Percentiles rank a stretch among this genome's conserved stretches.
Evolutionary conservation across 108 stramenopile genomes (phyloP).

Genomic region (Tribonema minus): DNA sequence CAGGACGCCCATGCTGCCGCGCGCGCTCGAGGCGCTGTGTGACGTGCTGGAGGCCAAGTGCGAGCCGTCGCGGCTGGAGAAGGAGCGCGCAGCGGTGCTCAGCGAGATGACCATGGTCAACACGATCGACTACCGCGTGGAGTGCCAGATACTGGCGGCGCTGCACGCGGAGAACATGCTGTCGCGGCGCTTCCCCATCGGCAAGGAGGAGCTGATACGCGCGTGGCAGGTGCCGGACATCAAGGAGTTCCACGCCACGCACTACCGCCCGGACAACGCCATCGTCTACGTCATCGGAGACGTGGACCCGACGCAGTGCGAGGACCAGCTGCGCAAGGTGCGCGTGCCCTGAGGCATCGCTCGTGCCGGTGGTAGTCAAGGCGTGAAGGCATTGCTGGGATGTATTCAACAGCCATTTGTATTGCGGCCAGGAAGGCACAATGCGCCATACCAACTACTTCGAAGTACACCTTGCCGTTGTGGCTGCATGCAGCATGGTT

Average conservation of each 20-base stretch:
- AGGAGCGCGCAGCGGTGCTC: slow-evolving; percentile 89
- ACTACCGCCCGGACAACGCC: slow-evolving; percentile 97
- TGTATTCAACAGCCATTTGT: too few species aligned
- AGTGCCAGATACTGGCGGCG: slow-evolving; percentile 90
- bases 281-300: slow-evolving; percentile 92
- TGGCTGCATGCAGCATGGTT: too few species aligned
- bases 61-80: slow-evolving; percentile 80
- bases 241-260: slow-evolving; percentile 85
- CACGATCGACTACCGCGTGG: slow-evolving; percentile 81
- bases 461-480: too few species aligned
- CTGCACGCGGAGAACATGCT: slow-evolving; percentile 91
- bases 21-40: slow-evolving; percentile 87
- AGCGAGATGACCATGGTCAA: slow-evolving; percentile 95
- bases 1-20: slow-evolving; percentile 75
- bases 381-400: too few species aligned
- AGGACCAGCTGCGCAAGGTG: slow-evolving; percentile 70
- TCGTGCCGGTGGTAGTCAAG: too few species aligned
- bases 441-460: too few species aligned
- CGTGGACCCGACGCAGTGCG: slow-evolving; percentile 72
- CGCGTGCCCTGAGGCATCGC: too few species aligned
- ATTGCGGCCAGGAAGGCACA: too few species aligned
- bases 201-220: slow-evolving; percentile 85
- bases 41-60: slow-evolving; percentile 79
- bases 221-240: slow-evolving; percentile 84
- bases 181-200: slow-evolving; percentile 91